These are phyloP conservation scores for Exophiala sp. DNA, from an alignment of 2,329 filamentous ascomycete genomes.

Conservation along the genomic window DNA sequence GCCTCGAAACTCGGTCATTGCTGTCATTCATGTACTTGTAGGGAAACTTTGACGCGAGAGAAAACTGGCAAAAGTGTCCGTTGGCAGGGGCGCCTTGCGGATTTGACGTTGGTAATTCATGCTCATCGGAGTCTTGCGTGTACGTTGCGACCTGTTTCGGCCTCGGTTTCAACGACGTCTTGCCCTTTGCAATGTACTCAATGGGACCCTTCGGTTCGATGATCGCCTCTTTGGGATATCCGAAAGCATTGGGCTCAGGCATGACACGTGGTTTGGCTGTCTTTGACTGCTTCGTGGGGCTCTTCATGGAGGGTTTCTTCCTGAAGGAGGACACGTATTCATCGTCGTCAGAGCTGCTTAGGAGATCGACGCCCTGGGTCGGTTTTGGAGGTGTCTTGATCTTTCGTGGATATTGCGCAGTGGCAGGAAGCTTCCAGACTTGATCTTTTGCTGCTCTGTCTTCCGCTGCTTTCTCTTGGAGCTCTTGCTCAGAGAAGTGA, in stretches of 20 bases:
- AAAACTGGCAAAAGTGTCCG: slow-evolving; percentile 39
- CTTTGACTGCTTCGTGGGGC: neutral
- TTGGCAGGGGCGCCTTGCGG: slow-evolving; percentile 18
- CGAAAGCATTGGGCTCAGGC: neutral
- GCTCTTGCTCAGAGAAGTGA: slow-evolving; percentile 21
- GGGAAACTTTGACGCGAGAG: slow-evolving; percentile 40
- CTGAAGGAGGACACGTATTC: slow-evolving; percentile 26
- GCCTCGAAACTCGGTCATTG: slow-evolving; percentile 34
- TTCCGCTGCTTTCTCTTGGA: slow-evolving; percentile 10
- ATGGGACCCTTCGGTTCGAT: neutral
- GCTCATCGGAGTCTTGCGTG: slow-evolving; percentile 1
- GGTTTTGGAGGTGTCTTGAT: slow-evolving; percentile 4
- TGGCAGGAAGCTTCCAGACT: slow-evolving; percentile 5
- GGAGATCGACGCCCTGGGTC: slow-evolving; percentile 2
- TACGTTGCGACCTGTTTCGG: neutral
- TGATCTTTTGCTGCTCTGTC: slow-evolving; percentile 3
- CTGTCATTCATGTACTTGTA: slow-evolving; percentile 40
- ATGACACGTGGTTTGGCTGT: neutral
- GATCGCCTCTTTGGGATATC: neutral
- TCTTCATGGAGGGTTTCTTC: slow-evolving; percentile 20
- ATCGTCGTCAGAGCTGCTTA: slow-evolving; percentile 24
- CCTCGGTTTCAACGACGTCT: slow-evolving; percentile 2
- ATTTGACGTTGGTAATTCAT: slow-evolving; percentile 10
- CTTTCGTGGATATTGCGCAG: slow-evolving; percentile 12
- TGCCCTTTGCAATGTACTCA: slow-evolving; percentile 11